phyloP scores from a whole-genome alignment of 2,329 filamentous ascomycete species.

The Cordyceps javanica region DNA sequence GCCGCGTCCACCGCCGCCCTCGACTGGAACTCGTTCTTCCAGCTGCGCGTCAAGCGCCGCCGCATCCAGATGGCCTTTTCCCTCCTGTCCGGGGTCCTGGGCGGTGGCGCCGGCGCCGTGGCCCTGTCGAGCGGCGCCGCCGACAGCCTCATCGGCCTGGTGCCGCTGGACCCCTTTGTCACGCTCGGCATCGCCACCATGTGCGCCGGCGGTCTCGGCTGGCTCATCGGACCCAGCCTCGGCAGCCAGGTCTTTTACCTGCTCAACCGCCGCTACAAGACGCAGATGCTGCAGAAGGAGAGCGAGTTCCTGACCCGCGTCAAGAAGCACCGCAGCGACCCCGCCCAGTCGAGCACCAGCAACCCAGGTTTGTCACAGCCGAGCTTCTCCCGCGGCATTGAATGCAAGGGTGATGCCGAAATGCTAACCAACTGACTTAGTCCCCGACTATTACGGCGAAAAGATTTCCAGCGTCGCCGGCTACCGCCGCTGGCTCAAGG shows the following conservation, averaged over 20 bases:
- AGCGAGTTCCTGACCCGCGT: conserved; percentile 88
- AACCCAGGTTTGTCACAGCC: conserved; percentile 73
- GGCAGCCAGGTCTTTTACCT: conserved; percentile 76
- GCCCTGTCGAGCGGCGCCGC: conserved; percentile 65
- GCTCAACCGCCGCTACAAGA: conserved; percentile 63
- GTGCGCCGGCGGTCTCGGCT: conserved; percentile 72
- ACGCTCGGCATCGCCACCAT: conserved; percentile 76
- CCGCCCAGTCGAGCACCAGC: conserved; percentile 76
- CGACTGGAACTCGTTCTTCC: conserved; percentile 91
- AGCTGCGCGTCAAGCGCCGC: conserved; percentile 77
- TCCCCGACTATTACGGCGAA: conserved; percentile 97
- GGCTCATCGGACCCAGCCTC: conserved; percentile 78
- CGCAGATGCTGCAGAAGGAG: conserved; percentile 80
- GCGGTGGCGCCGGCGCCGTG: conserved; percentile 57
- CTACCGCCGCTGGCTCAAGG: conserved; percentile 94
- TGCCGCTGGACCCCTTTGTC: conserved; percentile 83
- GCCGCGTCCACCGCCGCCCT: conserved; percentile 37
- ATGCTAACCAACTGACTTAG: conserved; percentile 31
- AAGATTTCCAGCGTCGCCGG: conserved; percentile 91
- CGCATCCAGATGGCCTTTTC: conserved; percentile 78
- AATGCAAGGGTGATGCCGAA: no score
- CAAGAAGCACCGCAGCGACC: conserved; percentile 88
- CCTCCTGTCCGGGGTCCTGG: conserved; percentile 55
- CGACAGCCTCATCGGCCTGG: conserved; percentile 62
- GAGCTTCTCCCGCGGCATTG: no score